Evolutionary conservation across 1,284 basidiomycete species (phyloP), one percentile per base, ranked within the genome.

Genomic region (Pseudozyma flocculosa): DNA sequence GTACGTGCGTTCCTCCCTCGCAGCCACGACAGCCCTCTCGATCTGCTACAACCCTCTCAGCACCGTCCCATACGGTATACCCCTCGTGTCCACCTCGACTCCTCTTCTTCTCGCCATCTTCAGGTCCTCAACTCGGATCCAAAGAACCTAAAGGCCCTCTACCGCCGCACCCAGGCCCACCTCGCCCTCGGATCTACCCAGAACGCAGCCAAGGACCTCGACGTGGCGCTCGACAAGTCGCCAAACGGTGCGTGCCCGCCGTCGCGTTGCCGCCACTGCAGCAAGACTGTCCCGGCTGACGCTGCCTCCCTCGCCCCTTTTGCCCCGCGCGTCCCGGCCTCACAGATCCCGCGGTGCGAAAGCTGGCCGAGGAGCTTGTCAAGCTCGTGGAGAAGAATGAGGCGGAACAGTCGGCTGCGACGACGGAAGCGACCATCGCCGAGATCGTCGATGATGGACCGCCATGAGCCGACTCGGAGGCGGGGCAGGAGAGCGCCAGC

Each of bases 61-160:
- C n/a, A n/a, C n/a, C n/a, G n/a, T n/a, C n/a, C n/a, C n/a, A n/a
- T n/a, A n/a, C n/a, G n/a, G n/a, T n/a, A n/a, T n/a, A n/a, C 29
- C 29, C 29, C 29, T 29, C 29, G 7, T 29, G 29, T 29, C 29
- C 7, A 29, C 13, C 29, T 29, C 13, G 5, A 5, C 29, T 29
- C 29, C 13, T 5, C 5, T 13, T 29, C 29, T 29, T 29, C 29
- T 29, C 29, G 29, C 5, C 5, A 29, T 13, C 5, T n/a, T 10
- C 36, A 38, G 36, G 56, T 63, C 23, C 40, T 68, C 18, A 49
- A 50, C 2, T 34, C 58, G 4, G 43, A 49, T 7, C 54, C 54
- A 1, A 46, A 65, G 38, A 65, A 65, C 21, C 51, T 68, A 37
- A 68, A 68, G 29, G 65, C 65, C 4, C 61, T 64, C 39, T 68